Conservation (phyloP, 768 basidiomycete genomes). For the Macrolepiota albuminosa region DNA sequence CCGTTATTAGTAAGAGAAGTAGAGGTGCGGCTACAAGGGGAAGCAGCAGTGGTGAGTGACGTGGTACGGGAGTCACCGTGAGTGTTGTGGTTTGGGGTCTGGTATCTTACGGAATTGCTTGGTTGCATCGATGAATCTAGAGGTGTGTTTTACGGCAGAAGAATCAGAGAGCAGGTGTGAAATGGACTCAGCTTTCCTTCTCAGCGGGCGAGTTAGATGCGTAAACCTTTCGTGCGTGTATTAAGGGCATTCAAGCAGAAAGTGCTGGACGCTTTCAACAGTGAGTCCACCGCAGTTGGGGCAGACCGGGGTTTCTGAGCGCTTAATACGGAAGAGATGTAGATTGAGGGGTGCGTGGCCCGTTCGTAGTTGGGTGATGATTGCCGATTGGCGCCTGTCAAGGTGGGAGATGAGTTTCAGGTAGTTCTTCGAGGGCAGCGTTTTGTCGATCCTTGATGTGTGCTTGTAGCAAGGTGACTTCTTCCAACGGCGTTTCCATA, state of each 20-base stretch:
- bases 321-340: too few relatives aligned
- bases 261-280: not conserved
- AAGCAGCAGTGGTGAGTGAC: too few relatives aligned
- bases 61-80: too few relatives aligned
- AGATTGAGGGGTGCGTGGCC: too few relatives aligned
- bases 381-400: not conserved
- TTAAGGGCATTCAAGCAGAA: not conserved
- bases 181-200: not conserved
- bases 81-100: too few relatives aligned
- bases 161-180: not conserved
- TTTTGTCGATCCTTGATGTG: too few relatives aligned
- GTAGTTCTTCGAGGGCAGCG: not conserved
- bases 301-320: too few relatives aligned
- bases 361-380: not conserved
- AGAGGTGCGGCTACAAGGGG: too few relatives aligned
- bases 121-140: not conserved
- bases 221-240: not conserved
- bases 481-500: too few relatives aligned
- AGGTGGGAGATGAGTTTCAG: not conserved
- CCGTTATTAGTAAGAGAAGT: too few relatives aligned
- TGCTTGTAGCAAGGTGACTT: too few relatives aligned
- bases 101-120: slow-evolving; percentile 26
- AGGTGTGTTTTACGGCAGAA: not conserved
- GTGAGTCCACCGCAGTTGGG: not conserved
- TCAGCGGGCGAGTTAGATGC: not conserved